Evolutionary conservation across 108 stramenopile genomes (phyloP).

Genomic region (Hondaea fermentalgiana): DNA sequence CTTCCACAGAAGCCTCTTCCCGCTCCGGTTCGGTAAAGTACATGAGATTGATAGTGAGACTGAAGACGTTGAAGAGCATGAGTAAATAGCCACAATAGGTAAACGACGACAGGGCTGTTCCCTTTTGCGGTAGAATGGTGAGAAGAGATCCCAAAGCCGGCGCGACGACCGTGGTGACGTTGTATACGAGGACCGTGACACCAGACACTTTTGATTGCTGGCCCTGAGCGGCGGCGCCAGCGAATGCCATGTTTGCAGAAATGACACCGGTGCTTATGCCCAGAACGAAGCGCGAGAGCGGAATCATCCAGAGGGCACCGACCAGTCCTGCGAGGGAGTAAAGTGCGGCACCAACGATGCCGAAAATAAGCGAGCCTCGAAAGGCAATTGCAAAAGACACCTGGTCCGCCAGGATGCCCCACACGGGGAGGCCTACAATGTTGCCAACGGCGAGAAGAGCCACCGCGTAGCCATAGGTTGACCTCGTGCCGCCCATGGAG

Average conservation of each 20-base stretch:
- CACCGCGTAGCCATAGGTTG: neutral
- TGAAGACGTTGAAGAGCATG: neutral
- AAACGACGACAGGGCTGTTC: neutral
- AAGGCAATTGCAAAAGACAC: neutral
- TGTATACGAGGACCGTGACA: neutral
- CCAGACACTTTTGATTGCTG: neutral
- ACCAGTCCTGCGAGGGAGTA: neutral
- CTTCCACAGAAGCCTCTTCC: neutral
- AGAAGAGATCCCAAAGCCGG: neutral
- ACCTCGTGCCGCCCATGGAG: neutral
- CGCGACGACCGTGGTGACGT: neutral
- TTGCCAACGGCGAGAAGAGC: neutral
- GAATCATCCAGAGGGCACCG: neutral
- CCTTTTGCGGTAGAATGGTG: neutral
- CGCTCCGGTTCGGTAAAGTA: neutral
- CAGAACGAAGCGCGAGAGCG: neutral
- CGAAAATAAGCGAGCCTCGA: neutral
- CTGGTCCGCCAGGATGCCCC: neutral
- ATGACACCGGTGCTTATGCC: neutral
- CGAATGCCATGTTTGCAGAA: neutral
- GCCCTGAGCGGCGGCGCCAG: neutral
- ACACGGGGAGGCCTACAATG: neutral
- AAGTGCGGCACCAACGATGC: neutral
- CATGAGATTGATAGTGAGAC: neutral
- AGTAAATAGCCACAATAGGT: neutral